Evolutionary conservation across 108 stramenopile genomes (phyloP).

Genomic region (Cylindrotheca closterium): DNA sequence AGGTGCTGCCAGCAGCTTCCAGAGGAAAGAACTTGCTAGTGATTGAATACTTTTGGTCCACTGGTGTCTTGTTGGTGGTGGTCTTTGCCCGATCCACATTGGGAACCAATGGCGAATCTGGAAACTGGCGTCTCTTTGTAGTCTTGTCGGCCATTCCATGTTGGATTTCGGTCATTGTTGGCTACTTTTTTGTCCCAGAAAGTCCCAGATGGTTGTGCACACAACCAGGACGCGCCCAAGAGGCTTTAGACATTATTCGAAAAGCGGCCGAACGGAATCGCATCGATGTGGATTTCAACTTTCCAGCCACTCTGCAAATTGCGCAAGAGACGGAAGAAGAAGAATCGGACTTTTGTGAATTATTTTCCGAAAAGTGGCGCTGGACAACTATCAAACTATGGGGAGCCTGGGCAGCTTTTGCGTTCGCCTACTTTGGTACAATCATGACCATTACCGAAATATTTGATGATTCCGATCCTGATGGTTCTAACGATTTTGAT

Average conservation of each 20-base stretch:
- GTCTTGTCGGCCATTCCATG: slow-evolving; percentile 64
- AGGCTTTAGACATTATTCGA: slow-evolving; percentile 61
- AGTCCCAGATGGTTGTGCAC: slow-evolving; percentile 74
- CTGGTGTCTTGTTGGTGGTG: slow-evolving; percentile 68
- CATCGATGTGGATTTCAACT: slow-evolving; percentile 33
- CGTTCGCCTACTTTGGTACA: slow-evolving; percentile 71
- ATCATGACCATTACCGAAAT: slow-evolving; percentile 64
- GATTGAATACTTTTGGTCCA: slow-evolving; percentile 86
- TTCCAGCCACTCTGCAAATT: slow-evolving; percentile 33
- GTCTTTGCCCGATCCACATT: slow-evolving; percentile 59
- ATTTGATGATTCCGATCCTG: slow-evolving; percentile 35
- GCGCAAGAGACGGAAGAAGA: slow-evolving; percentile 43
- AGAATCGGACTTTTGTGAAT: slow-evolving; percentile 34
- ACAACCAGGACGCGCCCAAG: slow-evolving; percentile 51
- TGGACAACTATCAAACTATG: slow-evolving; percentile 41
- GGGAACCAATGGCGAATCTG: slow-evolving; percentile 16
- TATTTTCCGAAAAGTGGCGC: slow-evolving; percentile 41
- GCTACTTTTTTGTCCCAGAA: slow-evolving; percentile 69
- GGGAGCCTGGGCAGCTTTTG: slow-evolving; percentile 66
- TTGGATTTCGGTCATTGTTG: slow-evolving; percentile 53
- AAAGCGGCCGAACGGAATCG: slow-evolving; percentile 51
- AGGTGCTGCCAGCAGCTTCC: slow-evolving; percentile 56
- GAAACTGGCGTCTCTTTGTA: slow-evolving; percentile 69
- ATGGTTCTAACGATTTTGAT: slow-evolving; percentile 43
- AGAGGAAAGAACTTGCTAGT: slow-evolving; percentile 58